phyloP scores from a whole-genome alignment of 1,284 basidiomycete genomes.

The Austroboletus niveus region DNA sequence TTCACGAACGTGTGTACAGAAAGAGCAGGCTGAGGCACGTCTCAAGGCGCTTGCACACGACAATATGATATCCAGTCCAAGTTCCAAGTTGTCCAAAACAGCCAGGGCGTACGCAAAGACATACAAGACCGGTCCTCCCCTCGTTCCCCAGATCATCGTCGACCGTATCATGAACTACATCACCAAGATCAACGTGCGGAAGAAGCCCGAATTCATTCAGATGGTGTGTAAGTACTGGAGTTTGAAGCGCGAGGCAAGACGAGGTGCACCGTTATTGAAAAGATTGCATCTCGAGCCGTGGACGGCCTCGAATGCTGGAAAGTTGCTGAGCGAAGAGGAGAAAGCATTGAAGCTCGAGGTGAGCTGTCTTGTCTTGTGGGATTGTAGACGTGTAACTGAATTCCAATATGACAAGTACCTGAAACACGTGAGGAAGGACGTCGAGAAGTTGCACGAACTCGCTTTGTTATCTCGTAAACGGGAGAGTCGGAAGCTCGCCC shows the following conservation, averaged over 20 bases:
- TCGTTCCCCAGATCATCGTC: constrained; percentile 73
- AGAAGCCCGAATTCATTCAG: constrained; percentile 77
- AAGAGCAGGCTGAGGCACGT: constrained; percentile 65
- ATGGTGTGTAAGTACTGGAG: constrained; percentile 94
- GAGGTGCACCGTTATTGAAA: constrained; percentile 94
- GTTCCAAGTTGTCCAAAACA: constrained; percentile 56
- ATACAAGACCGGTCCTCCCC: constrained; percentile 75
- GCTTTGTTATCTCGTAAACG: constrained; percentile 76
- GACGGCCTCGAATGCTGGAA: constrained; percentile 74
- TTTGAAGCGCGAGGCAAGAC: constrained; percentile 87
- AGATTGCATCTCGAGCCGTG: constrained; percentile 95
- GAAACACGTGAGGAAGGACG: constrained; percentile 71
- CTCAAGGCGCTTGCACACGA: constrained; percentile 55
- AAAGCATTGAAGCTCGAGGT: constrained; percentile 85
- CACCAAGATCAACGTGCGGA: constrained; percentile 67
- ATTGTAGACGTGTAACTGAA: constrained; percentile 10
- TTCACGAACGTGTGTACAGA: constrained; percentile 37
- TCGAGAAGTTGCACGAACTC: constrained; percentile 73
- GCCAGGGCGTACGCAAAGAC: constrained; percentile 81
- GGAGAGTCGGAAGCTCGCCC: constrained; percentile 80
- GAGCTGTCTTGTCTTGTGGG: neutral
- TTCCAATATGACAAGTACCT: constrained; percentile 51
- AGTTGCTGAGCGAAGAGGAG: constrained; percentile 78
- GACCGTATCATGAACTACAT: constrained; percentile 81
- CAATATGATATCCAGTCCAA: constrained; percentile 38